Evolutionary conservation across 2,329 filamentous ascomycete genomes (phyloP).

Genomic region (Macrophomina pseudophaseolina): DNA sequence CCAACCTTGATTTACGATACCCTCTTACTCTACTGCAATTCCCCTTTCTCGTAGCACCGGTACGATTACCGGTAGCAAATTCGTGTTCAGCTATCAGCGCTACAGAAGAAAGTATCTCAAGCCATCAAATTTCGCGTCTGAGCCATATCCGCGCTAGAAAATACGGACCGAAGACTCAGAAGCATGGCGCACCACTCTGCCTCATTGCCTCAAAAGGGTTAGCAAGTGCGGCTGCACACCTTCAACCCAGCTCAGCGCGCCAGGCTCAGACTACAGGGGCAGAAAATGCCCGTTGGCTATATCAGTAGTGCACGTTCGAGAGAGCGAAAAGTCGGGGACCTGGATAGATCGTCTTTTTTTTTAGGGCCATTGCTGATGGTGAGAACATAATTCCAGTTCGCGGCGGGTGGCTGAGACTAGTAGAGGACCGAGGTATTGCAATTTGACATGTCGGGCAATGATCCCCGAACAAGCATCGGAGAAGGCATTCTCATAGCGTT

Average conservation of each 20-base stretch:
- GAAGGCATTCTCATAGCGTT: background rate
- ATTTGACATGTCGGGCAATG: conserved; percentile 24
- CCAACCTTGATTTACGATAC: conserved; percentile 2
- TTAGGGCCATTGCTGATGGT: conserved; percentile 8
- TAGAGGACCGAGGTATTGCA: conserved; percentile 17
- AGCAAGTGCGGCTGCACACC: background rate
- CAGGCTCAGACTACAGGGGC: background rate
- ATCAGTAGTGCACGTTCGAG: background rate
- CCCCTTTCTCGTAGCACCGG: background rate
- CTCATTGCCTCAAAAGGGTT: background rate
- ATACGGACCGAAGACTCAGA: background rate
- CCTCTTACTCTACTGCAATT: background rate
- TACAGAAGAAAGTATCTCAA: background rate
- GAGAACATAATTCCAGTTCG: conserved; percentile 8
- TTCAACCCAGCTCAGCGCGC: background rate
- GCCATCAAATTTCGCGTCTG: background rate
- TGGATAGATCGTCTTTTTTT: background rate
- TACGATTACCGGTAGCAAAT: background rate
- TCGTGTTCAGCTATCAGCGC: background rate
- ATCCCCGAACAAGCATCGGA: conserved; percentile 15
- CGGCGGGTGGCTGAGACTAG: conserved; percentile 16
- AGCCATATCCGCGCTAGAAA: background rate
- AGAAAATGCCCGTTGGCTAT: background rate
- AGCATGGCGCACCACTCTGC: background rate
- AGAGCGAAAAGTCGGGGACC: background rate